Conservation (phyloP, 805 yeast species). For the Metschnikowia shivogae region DNA sequence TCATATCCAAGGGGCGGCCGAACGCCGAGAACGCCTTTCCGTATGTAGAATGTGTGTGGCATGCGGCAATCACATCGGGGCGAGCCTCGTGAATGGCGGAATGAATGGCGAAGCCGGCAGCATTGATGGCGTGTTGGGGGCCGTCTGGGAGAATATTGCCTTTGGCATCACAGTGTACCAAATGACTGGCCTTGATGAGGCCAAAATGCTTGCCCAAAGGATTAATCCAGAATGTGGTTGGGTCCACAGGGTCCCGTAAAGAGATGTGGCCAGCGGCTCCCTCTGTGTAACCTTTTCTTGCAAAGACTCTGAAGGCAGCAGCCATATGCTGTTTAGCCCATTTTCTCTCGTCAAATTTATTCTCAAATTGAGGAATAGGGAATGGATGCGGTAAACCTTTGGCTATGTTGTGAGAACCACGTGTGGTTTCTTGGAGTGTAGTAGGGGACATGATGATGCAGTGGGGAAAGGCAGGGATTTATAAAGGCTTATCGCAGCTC, state of each 20-base stretch:
- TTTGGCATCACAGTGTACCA: constrained; percentile 50
- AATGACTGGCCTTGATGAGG: constrained; percentile 34
- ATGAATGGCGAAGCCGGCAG: constrained; percentile 70
- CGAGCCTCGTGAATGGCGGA: constrained; percentile 63
- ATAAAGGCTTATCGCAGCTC: constrained; percentile 1
- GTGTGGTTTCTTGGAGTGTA: constrained; percentile 8
- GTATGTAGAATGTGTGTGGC: constrained; percentile 62
- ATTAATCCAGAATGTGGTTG: constrained; percentile 84
- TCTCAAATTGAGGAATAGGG: constrained; percentile 49
- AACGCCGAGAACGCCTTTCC: constrained; percentile 66
- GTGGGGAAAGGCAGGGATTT: neutral
- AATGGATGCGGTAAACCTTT: constrained; percentile 50
- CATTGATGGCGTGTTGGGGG: constrained; percentile 50
- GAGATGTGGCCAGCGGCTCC: constrained; percentile 88
- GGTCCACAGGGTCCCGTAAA: constrained; percentile 76
- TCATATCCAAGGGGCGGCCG: constrained; percentile 68
- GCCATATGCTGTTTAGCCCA: constrained; percentile 73
- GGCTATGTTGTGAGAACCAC: constrained; percentile 61
- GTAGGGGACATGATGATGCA: neutral
- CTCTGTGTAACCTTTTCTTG: constrained; percentile 70
- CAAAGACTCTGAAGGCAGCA: constrained; percentile 78
- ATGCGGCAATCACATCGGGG: constrained; percentile 68
- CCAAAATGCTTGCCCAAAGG: constrained; percentile 77
- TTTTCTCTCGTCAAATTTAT: constrained; percentile 46
- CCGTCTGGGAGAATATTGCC: constrained; percentile 63